phyloP scores from a whole-genome alignment of 164 flowering plant genomes.

The Aristolochia contorta region DNA sequence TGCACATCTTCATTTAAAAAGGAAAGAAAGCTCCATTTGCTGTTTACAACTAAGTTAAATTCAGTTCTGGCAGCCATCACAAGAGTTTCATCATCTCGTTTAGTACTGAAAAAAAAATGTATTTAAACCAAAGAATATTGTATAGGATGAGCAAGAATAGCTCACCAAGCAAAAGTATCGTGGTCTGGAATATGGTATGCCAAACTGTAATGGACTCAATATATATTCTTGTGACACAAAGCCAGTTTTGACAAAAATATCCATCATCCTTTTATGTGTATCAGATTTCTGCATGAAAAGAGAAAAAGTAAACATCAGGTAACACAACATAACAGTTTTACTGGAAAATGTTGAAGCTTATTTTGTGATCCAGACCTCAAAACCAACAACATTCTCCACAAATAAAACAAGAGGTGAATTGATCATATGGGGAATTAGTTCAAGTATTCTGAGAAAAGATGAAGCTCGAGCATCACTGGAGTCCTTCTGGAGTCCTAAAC shows the following conservation, averaged over 20 bases:
- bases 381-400: slow-evolving; percentile 98
- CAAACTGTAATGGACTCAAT: slow-evolving; percentile 85
- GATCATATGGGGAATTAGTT: slow-evolving; percentile 42
- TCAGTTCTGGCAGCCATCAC: no score
- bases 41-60: no score
- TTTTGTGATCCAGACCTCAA: slow-evolving; percentile 47
- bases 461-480: slow-evolving; percentile 89
- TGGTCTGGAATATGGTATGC: slow-evolving; percentile 95
- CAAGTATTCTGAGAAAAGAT: slow-evolving; percentile 82
- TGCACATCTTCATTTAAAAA: no score
- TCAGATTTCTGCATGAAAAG: slow-evolving; percentile 59
- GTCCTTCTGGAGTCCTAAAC: slow-evolving; percentile 80
- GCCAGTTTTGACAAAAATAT: slow-evolving; percentile 40
- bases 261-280: slow-evolving; percentile 68
- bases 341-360: not conserved
- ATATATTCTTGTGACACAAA: slow-evolving; percentile 73
- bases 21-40: no score
- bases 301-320: not conserved
- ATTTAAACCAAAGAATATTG: not conserved
- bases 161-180: slow-evolving; percentile 92
- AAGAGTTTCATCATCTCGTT: no score
- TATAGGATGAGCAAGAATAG: not conserved
- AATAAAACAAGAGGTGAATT: slow-evolving; percentile 68
- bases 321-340: not conserved
- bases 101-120: no score